A percentile compares a stretch with the other conserved stretches of the same genome.
Conservation (phyloP, 257 asterid species). For the Rauvolfia tetraphylla region DNA sequence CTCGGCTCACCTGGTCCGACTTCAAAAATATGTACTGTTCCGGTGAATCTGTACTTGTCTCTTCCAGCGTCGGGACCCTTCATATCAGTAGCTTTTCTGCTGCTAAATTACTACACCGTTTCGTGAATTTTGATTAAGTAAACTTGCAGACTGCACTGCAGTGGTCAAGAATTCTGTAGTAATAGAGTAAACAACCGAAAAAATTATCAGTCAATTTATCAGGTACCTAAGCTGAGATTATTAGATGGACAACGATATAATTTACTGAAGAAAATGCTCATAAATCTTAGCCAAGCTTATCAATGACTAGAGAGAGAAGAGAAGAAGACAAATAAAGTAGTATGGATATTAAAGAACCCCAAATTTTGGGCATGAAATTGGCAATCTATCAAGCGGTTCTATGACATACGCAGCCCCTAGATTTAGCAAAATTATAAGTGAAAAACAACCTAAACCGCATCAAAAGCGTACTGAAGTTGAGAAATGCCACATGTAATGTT, state of each 20-base stretch:
- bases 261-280: not conserved
- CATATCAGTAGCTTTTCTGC: not conserved
- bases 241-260: conserved; percentile 5
- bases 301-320: not conserved
- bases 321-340: not conserved
- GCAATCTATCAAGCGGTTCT: not conserved
- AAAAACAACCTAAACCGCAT: not conserved
- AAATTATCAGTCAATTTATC: conserved; percentile 13
- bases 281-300: not conserved
- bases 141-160: not conserved
- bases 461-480: no score
- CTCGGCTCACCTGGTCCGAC: not conserved
- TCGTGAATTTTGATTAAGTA: not conserved
- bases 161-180: not conserved
- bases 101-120: not conserved
- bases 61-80: not conserved
- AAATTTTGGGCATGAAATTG: conserved; percentile 25
- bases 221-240: not conserved
- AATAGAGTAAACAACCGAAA: not conserved
- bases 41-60: not conserved
- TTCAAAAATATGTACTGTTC: not conserved
- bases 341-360: conserved; percentile 2
- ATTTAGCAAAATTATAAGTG: not conserved
- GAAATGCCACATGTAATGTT: no score
- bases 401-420: not conserved